Percentiles rank a stretch among this genome's conserved stretches.
Evolutionary conservation across 768 basidiomycete genomes (phyloP).

Genomic region (Sporobolomyces pararoseus): DNA sequence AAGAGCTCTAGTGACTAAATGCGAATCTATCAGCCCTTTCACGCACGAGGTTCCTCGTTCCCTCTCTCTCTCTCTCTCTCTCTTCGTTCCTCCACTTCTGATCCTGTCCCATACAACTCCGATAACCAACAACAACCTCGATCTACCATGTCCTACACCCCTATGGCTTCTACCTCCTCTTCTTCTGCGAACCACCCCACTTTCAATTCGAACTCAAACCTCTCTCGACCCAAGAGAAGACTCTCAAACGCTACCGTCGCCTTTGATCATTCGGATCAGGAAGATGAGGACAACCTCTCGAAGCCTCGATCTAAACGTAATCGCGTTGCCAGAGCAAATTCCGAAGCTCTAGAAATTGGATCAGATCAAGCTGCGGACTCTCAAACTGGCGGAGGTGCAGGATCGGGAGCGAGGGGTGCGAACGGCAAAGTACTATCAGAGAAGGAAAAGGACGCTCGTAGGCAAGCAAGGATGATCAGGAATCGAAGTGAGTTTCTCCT

Average conservation of each 20-base stretch:
- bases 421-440: conserved; percentile 11
- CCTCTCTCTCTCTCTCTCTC: neutral
- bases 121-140: too few relatives aligned
- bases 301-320: conserved; percentile 6
- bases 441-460: conserved; percentile 37
- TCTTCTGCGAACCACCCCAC: too few relatives aligned
- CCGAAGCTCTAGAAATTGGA: neutral
- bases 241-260: neutral
- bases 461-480: conserved; percentile 37
- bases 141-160: neutral
- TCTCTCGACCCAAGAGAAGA: neutral
- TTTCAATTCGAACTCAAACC: too few relatives aligned
- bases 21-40: too few relatives aligned
- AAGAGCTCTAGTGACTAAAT: too few relatives aligned
- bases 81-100: neutral
- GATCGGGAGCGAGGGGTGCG: too few relatives aligned
- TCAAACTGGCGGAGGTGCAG: neutral
- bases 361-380: neutral
- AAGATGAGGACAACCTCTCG: conserved; percentile 2
- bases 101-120: too few relatives aligned
- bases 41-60: neutral
- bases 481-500: conserved; percentile 33
- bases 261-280: conserved; percentile 13
- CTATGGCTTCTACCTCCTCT: too few relatives aligned
- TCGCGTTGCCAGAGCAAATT: neutral